Conservation (phyloP, 192 early-diverging fungal genomes). For the Coemansia sp. region DNA sequence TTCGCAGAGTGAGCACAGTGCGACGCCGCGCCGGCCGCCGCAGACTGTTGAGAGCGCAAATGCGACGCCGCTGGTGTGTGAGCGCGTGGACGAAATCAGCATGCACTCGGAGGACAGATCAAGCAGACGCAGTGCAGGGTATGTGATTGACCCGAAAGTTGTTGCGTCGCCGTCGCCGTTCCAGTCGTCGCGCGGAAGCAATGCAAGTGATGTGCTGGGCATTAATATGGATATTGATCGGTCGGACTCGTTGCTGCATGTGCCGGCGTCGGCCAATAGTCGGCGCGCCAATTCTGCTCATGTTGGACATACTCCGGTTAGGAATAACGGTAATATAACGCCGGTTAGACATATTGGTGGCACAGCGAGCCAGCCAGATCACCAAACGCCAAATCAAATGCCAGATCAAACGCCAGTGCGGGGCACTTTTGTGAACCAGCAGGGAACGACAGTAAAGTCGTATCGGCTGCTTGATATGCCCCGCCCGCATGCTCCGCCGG, state of each 20-base stretch:
- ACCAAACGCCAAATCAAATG: too few relatives aligned
- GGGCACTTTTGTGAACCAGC: neutral
- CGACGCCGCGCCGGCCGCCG: neutral
- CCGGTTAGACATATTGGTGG: too few relatives aligned
- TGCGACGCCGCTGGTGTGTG: neutral
- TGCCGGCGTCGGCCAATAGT: constrained; percentile 9
- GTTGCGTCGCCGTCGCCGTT: constrained; percentile 35
- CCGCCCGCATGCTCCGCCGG: constrained; percentile 41
- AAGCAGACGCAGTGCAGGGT: neutral
- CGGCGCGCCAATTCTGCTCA: neutral
- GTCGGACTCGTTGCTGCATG: constrained; percentile 18
- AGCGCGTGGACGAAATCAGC: constrained; percentile 15
- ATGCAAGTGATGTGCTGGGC: neutral
- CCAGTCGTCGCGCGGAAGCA: constrained; percentile 29
- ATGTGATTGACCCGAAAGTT: constrained; percentile 10
- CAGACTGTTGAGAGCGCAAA: neutral
- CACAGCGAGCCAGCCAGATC: too few relatives aligned
- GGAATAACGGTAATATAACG: too few relatives aligned
- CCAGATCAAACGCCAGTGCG: neutral
- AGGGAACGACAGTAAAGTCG: neutral
- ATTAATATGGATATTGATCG: constrained; percentile 2
- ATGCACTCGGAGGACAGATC: constrained; percentile 10
- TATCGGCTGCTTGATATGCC: constrained; percentile 50
- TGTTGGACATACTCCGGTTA: neutral
- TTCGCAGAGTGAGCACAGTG: constrained; percentile 3